Evolutionary conservation across 208 protist species (phyloP), one percentile per base, ranked within the genome.

Genomic region (Crithidia bombi): DNA sequence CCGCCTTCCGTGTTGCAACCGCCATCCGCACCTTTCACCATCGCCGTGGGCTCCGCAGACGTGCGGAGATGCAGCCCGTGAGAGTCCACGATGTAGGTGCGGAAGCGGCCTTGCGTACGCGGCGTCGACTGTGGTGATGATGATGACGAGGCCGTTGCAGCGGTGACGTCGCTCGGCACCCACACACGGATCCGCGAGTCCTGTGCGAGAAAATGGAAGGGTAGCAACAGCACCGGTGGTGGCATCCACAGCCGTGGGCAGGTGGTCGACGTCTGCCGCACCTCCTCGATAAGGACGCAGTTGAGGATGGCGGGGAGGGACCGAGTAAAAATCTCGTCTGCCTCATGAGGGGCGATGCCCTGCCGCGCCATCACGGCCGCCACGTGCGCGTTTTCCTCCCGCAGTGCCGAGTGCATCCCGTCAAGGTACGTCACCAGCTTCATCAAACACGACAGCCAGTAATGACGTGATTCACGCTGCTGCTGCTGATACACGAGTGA

Each of bases 381-480:
- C 9, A 90, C 38, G 57, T 93, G 87, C 15, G 74, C 44, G 68
- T 86, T 87, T 63, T 83, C 81, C 36, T 90, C 87, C 36, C 88
- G 73, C 15, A 90, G 64, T 1, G 82, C 65, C 11, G 78, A 73
- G 52, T 85, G 75, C 25, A 62, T 69, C 9, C 75, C 75, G 47
- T 85, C 79, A 23, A 89, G 80, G 41, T 83, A 84, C 14, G 82
- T 79, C 4, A 76, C 76, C 25, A 93, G 51, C 65, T 93, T 93
- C 11, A 93, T 21, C 25, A 82, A 67, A 63, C 78, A 85, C 12
- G 87, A 80, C 36, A 93, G 64, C 63, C 77, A 89, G 70, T 90
- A 90, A 21, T 83, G 65, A 2, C 87, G 73, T 17, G 69, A 59
- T 28, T 55, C 47, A 4, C 46, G 35, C 39, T 62, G 56, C 25